phyloP scores from a whole-genome alignment of 257 asterid species.

The Solanum corneliomulleri region DNA sequence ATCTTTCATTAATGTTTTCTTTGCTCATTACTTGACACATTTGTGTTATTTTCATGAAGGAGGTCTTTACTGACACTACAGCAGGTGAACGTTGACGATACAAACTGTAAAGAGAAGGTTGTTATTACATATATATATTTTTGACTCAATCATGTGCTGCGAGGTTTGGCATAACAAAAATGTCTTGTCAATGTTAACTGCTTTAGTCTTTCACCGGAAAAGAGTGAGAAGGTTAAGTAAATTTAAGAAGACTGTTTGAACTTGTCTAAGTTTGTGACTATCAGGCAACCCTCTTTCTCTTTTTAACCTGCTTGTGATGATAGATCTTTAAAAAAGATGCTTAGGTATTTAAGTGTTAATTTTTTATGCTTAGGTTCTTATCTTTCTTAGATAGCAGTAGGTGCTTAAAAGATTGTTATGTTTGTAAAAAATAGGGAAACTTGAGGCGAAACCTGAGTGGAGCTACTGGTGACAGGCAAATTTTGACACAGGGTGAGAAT shows the following conservation, averaged over 20 bases:
- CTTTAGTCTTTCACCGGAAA: not conserved
- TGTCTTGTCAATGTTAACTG: not conserved
- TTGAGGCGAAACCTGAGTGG: slow-evolving; percentile 9
- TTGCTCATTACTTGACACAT: slow-evolving; percentile 5
- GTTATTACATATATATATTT: not conserved
- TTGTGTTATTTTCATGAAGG: slow-evolving; percentile 9
- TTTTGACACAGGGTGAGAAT: slow-evolving; percentile 39
- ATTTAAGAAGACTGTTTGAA: not conserved
- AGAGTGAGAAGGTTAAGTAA: not conserved
- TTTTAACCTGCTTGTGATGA: not conserved
- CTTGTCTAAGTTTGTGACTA: not conserved
- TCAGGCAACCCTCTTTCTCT: not conserved
- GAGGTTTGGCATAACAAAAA: not conserved
- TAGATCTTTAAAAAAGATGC: not conserved
- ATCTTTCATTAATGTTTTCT: not conserved
- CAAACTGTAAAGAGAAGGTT: not conserved
- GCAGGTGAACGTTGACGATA: not conserved
- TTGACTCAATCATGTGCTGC: slow-evolving; percentile 1
- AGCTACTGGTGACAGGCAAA: slow-evolving; percentile 22
- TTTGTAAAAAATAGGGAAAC: slow-evolving; percentile 30
- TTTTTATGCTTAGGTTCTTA: not conserved
- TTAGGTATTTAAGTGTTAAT: not conserved
- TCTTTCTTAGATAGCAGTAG: slow-evolving; percentile 1
- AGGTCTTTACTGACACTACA: not conserved
- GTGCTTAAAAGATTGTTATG: not conserved